Base-by-base conservation (phyloP, 345 rosid genomes). In the Hirschfeldia incana region DNA sequence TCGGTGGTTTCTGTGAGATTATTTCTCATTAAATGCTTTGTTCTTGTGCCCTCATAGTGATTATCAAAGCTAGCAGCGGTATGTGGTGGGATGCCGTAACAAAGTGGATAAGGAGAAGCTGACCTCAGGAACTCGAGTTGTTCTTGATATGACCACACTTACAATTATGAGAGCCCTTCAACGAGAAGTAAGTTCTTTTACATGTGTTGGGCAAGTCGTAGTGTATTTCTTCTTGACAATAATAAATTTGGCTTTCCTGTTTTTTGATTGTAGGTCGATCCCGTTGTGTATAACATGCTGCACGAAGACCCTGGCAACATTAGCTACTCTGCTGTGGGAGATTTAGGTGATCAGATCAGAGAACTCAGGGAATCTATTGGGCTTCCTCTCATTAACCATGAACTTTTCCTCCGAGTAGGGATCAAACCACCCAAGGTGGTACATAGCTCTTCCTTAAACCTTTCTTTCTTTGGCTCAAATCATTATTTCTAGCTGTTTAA, bases 381-480 rank as follows among this genome's bases (percentile, higher is more conserved):
- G 83, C 88, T 95, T 7, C 99, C 98, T 80, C 88, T 95, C 33
- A 91, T 90, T 97, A 95, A 93, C 82, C 99, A 97, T 16, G 99
- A 93, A 77, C 96, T 95, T 69, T 93, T 91, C 86, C 79, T 93
- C 33, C 85, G 99, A 84, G 97, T 95, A 34, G 98, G 99, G 70
- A 93, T 93, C 49, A 93, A 93, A 77, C 99, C 98, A 63, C 98
- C 98, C 5, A 94, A 94, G 98, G 94, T 90, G 98, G 94, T 90
- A 34, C 30, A 29, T 32, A 33, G 26, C 37, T 33, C 76, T 74
- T 51, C 37, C 51, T 59, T 37, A 21, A 34, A 34, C 27, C 0
- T 29, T 46, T 57, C 65, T 1, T 76, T 69, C 69, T 8, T 37
- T 16, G n/a, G 36, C 5, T 29, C 30, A 2, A 29, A 29, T 29